Base-by-base conservation (phyloP, 495 filamentous ascomycete genomes). In the Aspergillus avenaceus region DNA sequence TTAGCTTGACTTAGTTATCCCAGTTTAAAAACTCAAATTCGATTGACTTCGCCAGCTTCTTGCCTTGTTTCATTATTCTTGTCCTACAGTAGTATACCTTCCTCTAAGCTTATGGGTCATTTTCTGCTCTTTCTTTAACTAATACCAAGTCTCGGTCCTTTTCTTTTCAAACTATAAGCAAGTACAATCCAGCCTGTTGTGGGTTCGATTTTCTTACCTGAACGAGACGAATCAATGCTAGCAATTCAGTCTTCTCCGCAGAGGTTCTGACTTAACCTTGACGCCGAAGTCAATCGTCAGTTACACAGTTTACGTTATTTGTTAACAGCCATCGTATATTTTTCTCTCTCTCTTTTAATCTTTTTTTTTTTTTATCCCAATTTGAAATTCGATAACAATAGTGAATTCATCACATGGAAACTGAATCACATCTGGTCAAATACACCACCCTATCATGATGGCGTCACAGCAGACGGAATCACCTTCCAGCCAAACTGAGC, bases 361-460 rank as follows among this genome's bases (percentile, higher is more conserved):
- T n/a, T n/a, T n/a, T n/a, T n/a, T n/a, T n/a, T n/a, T n/a, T n/a
- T n/a, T n/a, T n/a, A n/a, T n/a, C n/a, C n/a, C n/a, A n/a, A n/a
- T n/a, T n/a, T n/a, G n/a, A n/a, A n/a, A n/a, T n/a, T n/a, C 31
- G 31, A 34, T 34, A 34, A 5, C 13, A 34, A 34, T 34, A 34
- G 4, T 5, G 31, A 7, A 34, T 14, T 34, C 18, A 16, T 16
- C 31, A 14, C 13, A 27, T 44, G 24, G 13, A 25, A 18, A 25
- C 9, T 18, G 41, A 19, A 24, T 27, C 8, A 11, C 12, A 13
- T 9, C 13, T 45, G 18, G 9, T n/a, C n/a, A n/a, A 38, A 19
- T 4, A 45, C 21, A 21, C 2, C 12, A 31, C 19, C 21, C 23
- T 16, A 49, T 27, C 41, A 59, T 59, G 56, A 47, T 36, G 40